Evolutionary conservation across 768 basidiomycete genomes (phyloP).

Genomic region (Mycena epipterygia): DNA sequence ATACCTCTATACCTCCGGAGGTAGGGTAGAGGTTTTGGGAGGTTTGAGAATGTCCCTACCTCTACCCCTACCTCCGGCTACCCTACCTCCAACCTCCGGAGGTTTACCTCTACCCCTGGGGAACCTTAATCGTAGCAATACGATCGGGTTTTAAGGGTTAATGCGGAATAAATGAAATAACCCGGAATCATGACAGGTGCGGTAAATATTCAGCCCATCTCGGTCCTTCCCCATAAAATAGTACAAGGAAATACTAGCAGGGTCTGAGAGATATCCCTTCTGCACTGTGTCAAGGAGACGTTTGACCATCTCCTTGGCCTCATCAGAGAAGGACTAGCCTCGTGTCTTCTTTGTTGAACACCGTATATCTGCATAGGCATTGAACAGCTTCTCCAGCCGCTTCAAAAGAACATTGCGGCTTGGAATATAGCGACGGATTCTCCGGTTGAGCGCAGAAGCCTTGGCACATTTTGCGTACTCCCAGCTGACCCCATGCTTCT

Average conservation of each 20-base stretch:
- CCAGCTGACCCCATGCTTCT: background rate
- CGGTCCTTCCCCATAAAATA: conserved; percentile 20
- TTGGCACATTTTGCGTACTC: background rate
- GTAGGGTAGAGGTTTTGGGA: no score
- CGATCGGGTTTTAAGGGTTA: no score
- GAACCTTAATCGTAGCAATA: no score
- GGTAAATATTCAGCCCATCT: no score
- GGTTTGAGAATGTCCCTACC: no score
- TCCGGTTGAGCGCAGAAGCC: background rate
- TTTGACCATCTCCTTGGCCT: background rate
- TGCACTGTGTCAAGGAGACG: background rate
- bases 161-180: no score
- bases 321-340: background rate
- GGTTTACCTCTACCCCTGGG: no score
- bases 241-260: background rate
- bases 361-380: background rate
- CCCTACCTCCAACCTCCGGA: no score
- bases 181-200: no score
- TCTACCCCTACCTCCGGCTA: no score
- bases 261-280: background rate
- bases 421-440: background rate
- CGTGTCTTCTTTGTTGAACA: background rate
- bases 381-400: background rate
- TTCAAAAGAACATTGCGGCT: background rate
- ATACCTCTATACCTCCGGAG: no score